Conservation (phyloP, 371 early-diverging fungal species). For the Mortierella sp. region DNA sequence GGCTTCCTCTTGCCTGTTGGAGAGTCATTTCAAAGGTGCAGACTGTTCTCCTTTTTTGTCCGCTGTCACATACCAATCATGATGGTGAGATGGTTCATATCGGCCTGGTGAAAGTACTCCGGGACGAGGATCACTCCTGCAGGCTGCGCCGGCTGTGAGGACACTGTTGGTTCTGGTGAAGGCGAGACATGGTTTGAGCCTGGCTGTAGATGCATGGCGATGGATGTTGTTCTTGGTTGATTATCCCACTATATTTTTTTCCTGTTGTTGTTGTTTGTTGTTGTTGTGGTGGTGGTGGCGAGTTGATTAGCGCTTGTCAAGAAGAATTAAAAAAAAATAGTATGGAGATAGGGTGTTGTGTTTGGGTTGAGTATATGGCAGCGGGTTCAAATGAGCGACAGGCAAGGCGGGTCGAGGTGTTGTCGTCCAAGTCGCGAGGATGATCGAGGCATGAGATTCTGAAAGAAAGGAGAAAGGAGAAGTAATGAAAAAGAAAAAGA, state of each 20-base stretch:
- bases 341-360: not conserved
- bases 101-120: slow-evolving; percentile 79
- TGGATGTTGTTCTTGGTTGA: slow-evolving; percentile 6
- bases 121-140: slow-evolving; percentile 67
- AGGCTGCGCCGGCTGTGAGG: slow-evolving; percentile 47
- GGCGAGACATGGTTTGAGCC: slow-evolving; percentile 49
- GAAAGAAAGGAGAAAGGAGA: slow-evolving; percentile 10
- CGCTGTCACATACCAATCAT: slow-evolving; percentile 73
- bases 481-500: slow-evolving; percentile 14
- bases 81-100: slow-evolving; percentile 78
- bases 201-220: slow-evolving; percentile 47
- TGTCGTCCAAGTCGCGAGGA: slow-evolving; percentile 4
- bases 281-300: not conserved
- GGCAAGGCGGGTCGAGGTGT: slow-evolving; percentile 16
- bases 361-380: not conserved
- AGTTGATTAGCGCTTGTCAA: not conserved
- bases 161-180: slow-evolving; percentile 54
- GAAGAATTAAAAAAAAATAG: not conserved
- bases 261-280: not conserved
- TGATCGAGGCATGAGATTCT: slow-evolving; percentile 15
- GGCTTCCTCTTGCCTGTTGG: not conserved
- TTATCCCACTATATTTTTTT: slow-evolving; percentile 7
- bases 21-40: not conserved
- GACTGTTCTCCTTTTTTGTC: not conserved
- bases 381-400: slow-evolving; percentile 9